Evolutionary conservation across 2,329 filamentous ascomycete genomes (phyloP), one percentile per base, ranked within the genome.

Genomic region (Penicillium sclerotiorum): DNA sequence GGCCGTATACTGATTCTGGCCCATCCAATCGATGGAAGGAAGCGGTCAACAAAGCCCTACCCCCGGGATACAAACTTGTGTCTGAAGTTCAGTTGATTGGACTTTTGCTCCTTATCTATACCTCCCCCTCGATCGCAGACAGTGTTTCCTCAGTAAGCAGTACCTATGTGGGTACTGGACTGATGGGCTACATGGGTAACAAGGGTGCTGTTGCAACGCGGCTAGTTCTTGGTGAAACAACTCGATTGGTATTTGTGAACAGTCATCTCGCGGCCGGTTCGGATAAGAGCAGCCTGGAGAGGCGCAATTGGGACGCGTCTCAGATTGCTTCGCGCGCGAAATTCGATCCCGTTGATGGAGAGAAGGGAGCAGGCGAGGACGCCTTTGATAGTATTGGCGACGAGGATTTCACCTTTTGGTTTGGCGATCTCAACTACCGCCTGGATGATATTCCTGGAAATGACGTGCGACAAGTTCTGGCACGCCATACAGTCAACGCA

Each of bases 371-470:
- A 30, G 84, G 86, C n/a, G 83, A 86, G 18, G 75, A 79, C 1
- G 50, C 60, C 12, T 57, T 52, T 20, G 84, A 88, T 44, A 82
- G 77, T 28, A 86, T 99, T 56, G 92, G 90, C 1, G 89, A 95
- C 32, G 93, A 95, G 58, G 94, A 99, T 65, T 91, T 96, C 72
- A 85, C 86, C 0, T 96, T 99, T 64, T 97, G 93, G 90, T 89
- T 96, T 64, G 94, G 94, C 6, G 94, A 99, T 69, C 78, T 99
- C 35, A 99, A 99, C 68, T 99, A 96, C 66, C 84, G 94, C 25
- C 79, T 99, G 1, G 90, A 95, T 43, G 89, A 87, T 37, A 82
- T 97, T 41, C 89, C 93, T 0, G 92, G 91, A 1, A 88, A 94
- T 30, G 94, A 99, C 67, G 94, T 99, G 39, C 83, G 93, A 25